Evolutionary conservation across 345 rosid species (phyloP).

Genomic region (Hevea brasiliensis): DNA sequence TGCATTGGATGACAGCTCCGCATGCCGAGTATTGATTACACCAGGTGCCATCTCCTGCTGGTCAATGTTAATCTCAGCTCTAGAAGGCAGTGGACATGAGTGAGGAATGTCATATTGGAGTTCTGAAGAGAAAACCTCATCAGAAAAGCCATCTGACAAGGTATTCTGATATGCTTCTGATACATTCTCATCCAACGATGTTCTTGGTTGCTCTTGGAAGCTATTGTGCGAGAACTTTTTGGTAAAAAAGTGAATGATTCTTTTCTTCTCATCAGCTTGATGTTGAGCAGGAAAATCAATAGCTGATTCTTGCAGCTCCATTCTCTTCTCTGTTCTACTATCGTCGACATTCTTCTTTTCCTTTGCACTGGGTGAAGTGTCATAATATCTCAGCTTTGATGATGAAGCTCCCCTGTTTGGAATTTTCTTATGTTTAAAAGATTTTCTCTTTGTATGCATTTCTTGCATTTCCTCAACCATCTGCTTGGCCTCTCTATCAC

Average conservation of each 20-base stretch:
- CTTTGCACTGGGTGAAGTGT: conserved; percentile 27
- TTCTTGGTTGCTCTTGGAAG: conserved; percentile 23
- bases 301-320: conserved; percentile 27
- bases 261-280: conserved; percentile 37
- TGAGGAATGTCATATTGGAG: conserved; percentile 39
- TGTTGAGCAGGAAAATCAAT: conserved; percentile 28
- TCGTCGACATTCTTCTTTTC: conserved; percentile 28
- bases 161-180: conserved; percentile 27
- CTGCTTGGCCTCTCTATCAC: conserved; percentile 20
- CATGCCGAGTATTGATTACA: conserved; percentile 12
- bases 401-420: conserved; percentile 28
- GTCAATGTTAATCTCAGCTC: conserved; percentile 31
- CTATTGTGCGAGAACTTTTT: conserved; percentile 31
- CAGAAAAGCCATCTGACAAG: conserved; percentile 35
- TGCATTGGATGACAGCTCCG: conserved; percentile 34
- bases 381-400: conserved; percentile 35
- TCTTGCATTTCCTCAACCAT: conserved; percentile 13
- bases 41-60: conserved; percentile 23
- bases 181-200: conserved; percentile 29
- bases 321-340: conserved; percentile 32
- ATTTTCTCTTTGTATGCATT: conserved; percentile 18
- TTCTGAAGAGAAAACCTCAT: conserved; percentile 30
- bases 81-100: conserved; percentile 52
- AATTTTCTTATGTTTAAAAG: conserved; percentile 22
- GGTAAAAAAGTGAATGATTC: conserved; percentile 50